Conservation (phyloP, 371 early-diverging fungal genomes). For the Syncephalastrum sp. region DNA sequence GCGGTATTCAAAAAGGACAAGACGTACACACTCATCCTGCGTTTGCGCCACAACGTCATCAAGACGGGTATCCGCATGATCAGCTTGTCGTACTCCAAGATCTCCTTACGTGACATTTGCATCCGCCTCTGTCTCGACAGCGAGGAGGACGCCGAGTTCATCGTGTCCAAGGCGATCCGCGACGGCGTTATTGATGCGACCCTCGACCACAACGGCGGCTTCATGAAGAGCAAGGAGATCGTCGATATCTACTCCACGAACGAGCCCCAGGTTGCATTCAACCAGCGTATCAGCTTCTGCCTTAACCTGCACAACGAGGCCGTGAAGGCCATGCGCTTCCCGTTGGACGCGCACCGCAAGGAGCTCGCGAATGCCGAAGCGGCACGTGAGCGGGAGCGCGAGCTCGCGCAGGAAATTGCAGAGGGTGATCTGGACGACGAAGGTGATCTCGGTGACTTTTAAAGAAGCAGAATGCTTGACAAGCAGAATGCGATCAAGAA, state of each 20-base stretch:
- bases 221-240: constrained; percentile 90
- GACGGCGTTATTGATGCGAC: constrained; percentile 98
- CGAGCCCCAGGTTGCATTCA: constrained; percentile 94
- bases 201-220: constrained; percentile 92
- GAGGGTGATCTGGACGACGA: constrained; percentile 85
- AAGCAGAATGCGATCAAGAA: too few species aligned
- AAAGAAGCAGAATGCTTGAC: constrained; percentile 3
- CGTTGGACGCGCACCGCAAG: constrained; percentile 77
- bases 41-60: constrained; percentile 97
- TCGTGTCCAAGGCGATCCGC: constrained; percentile 97
- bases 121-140: constrained; percentile 93
- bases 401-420: constrained; percentile 88
- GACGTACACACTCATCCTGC: constrained; percentile 86
- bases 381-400: constrained; percentile 87
- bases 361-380: constrained; percentile 86
- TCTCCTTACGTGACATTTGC: constrained; percentile 95
- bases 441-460: constrained; percentile 56
- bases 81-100: constrained; percentile 91
- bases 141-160: constrained; percentile 98
- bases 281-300: constrained; percentile 94
- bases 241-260: constrained; percentile 94
- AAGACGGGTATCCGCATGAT: constrained; percentile 97
- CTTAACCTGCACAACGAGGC: constrained; percentile 94
- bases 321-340: constrained; percentile 97
- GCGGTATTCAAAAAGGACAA: constrained; percentile 84